Percentiles rank a stretch among this genome's conserved stretches.
phyloP scores from a whole-genome alignment of 495 filamentous ascomycete genomes.

The Daldinia bambusicola region DNA sequence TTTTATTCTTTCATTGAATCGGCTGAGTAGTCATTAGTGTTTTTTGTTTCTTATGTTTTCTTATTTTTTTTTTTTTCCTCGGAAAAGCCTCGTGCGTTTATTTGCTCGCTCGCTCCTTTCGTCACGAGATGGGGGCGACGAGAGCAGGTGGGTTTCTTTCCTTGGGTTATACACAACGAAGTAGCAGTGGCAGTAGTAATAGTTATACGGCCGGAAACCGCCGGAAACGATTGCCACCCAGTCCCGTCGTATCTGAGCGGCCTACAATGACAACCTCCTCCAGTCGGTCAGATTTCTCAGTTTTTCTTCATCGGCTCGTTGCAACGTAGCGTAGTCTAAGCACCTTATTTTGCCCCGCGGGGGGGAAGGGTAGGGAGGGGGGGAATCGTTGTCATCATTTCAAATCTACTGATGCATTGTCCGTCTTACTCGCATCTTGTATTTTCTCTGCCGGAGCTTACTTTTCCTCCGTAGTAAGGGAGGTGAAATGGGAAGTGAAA shows the following conservation, averaged over 20 bases:
- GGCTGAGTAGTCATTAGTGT: too few relatives aligned
- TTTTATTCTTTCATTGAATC: background rate
- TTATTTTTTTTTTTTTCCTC: too few relatives aligned
- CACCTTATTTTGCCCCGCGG: constrained; percentile 42
- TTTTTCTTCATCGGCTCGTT: constrained; percentile 2
- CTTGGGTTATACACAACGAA: too few relatives aligned
- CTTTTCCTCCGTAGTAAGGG: constrained; percentile 12
- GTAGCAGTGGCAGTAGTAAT: too few relatives aligned
- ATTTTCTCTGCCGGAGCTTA: constrained; percentile 1
- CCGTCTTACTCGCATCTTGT: background rate
- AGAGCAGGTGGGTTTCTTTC: too few relatives aligned
- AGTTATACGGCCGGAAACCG: constrained; percentile 21
- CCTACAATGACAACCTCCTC: constrained; percentile 1
- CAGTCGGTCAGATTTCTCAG: constrained; percentile 11
- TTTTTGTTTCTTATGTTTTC: background rate
- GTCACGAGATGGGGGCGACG: constrained; percentile 19
- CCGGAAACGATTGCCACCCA: constrained; percentile 16
- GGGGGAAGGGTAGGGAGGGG: background rate
- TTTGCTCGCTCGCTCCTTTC: constrained; percentile 3
- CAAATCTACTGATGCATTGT: constrained; percentile 2
- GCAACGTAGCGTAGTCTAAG: constrained; percentile 35
- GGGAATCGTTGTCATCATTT: constrained; percentile 8
- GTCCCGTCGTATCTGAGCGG: constrained; percentile 22
- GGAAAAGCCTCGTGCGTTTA: background rate
- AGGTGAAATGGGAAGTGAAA: too few relatives aligned